Percentiles rank a stretch among this genome's conserved stretches.
Conservation (phyloP, 1,284 basidiomycete species). For the Schizophyllum commune region DNA sequence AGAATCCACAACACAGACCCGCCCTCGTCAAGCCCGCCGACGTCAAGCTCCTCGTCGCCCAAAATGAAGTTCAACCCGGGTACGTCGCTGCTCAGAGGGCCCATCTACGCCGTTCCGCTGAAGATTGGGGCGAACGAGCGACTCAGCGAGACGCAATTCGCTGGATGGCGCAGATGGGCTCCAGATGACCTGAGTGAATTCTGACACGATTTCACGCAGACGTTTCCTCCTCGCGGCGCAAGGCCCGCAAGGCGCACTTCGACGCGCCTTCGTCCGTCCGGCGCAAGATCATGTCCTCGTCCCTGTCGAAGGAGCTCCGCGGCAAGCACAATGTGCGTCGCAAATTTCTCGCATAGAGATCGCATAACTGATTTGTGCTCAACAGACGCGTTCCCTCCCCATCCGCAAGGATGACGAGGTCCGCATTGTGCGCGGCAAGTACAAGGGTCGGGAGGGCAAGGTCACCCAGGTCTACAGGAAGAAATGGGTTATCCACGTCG, state of each 20-base stretch:
- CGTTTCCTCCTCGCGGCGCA: conserved; percentile 86
- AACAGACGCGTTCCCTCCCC: conserved; percentile 84
- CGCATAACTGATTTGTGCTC: conserved; percentile 3
- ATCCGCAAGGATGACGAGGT: conserved; percentile 99
- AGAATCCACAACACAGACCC: conserved; percentile 12
- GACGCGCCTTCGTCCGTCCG: conserved; percentile 87
- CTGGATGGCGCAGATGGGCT: conserved; percentile 43
- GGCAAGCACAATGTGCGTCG: conserved; percentile 82
- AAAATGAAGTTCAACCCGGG: conserved; percentile 77
- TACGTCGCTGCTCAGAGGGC: conserved; percentile 32
- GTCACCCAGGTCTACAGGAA: conserved; percentile 97
- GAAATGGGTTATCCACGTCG: conserved; percentile 99
- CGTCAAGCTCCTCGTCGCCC: conserved; percentile 42
- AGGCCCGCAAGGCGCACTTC: conserved; percentile 96
- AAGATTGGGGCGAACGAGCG: conserved; percentile 6
- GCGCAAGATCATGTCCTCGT: conserved; percentile 96
- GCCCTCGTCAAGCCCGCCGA: conserved; percentile 37
- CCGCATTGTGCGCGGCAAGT: conserved; percentile 90
- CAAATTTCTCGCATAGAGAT: conserved; percentile 5
- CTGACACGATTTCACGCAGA: conserved; percentile 36
- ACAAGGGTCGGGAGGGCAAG: conserved; percentile 98
- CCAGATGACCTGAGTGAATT: conserved; percentile 34
- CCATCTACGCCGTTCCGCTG: not conserved
- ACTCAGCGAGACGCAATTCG: conserved; percentile 25
- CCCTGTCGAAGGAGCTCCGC: conserved; percentile 93